Evolutionary conservation across 257 asterid species (phyloP).

Genomic region (Solanum piurae): DNA sequence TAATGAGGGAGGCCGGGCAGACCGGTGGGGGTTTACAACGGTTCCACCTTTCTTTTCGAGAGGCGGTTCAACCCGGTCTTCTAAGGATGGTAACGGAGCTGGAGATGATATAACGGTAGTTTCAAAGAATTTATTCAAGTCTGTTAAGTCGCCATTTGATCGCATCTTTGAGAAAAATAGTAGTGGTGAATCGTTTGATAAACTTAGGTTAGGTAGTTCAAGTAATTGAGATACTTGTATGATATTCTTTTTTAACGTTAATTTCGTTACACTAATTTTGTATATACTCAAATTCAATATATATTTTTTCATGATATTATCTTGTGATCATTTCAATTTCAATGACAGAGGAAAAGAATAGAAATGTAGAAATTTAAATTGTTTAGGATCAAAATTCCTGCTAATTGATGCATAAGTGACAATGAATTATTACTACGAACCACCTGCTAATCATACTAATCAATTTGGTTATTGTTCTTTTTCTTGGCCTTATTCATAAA

Average conservation of each 20-base stretch:
- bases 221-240: background rate
- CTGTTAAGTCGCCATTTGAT: slow-evolving; percentile 19
- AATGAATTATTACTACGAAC: background rate
- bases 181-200: slow-evolving; percentile 15
- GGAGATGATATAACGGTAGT: background rate
- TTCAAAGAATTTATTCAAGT: slow-evolving; percentile 4
- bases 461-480: background rate
- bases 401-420: background rate
- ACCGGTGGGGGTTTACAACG: slow-evolving; percentile 1
- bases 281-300: background rate
- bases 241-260: background rate
- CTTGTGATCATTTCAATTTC: background rate
- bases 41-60: slow-evolving; percentile 10
- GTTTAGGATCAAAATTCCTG: background rate
- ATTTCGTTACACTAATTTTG: background rate
- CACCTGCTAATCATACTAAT: background rate
- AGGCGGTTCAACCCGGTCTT: slow-evolving; percentile 4
- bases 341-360: background rate
- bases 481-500: background rate
- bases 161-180: slow-evolving; percentile 13
- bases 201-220: slow-evolving; percentile 1
- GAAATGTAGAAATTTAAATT: background rate
- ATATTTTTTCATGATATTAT: background rate
- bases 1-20: slow-evolving; percentile 6
- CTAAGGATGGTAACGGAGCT: background rate